Base-by-base conservation (phyloP, 352 stramenopile species). In the Aphanomyces invadans region DNA sequence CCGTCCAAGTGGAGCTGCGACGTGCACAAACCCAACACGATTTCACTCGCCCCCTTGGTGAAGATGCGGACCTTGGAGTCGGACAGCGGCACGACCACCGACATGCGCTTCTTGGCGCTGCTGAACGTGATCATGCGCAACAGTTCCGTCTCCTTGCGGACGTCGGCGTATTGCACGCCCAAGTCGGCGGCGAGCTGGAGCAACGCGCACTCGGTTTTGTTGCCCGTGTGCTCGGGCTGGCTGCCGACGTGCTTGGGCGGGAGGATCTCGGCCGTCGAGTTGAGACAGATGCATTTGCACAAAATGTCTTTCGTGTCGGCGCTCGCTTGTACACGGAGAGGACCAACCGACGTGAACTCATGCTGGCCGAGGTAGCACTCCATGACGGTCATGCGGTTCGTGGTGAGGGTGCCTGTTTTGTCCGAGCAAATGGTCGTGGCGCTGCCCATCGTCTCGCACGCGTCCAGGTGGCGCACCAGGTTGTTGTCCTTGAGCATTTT, bases 401-500 rank as follows among this genome's bases (percentile, higher is more conserved):
- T 90, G 23, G 92, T 98, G 32, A 99, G 81, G 26, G 95, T 98
- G 64, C 95, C 95, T 0, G 95, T 98, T 76, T 96, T 97, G 76
- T 98, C 94, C 1, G 89, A 96, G 69, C 92, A 99, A 72, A 99
- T 98, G 49, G 92, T 98, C 1, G 95, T 99, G 21, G 95, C 95
- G 74, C 94, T 98, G 33, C 95, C 95, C 81, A 98, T 97, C 3
- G 95, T 99, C 78, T 99, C 96, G 73, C 95, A 98, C 11, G 95
- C 95, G 45, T 95, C 83, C 55, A 99, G 74, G 59, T 98, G 87
- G 53, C 95, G 96, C 29, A 99, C 96, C 25, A 99, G 83, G 75
- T 97, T 98, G 70, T 97, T 89, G 65, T 98, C 92, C 60, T 87
- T 85, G 64, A 97, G 95, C 95, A 99, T 98, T 69, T 98, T 94